Conservation (phyloP, 169 alveolate species). For the Plasmodium vinckei region DNA sequence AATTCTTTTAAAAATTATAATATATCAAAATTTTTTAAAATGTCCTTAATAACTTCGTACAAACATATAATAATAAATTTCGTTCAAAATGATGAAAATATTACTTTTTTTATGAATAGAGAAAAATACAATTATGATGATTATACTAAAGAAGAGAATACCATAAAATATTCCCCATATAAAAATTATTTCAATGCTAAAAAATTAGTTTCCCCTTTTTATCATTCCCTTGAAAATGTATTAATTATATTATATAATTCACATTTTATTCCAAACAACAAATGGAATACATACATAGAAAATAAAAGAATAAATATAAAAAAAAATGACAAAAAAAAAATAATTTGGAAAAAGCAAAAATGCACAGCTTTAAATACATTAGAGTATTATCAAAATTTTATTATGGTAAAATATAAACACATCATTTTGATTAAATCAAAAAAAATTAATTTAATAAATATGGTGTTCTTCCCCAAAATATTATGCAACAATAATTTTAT, state of each 20-base stretch:
- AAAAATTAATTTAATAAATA: neutral
- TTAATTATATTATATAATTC: no score
- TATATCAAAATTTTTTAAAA: constrained; percentile 23
- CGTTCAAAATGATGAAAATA: neutral
- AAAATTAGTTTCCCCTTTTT: no score
- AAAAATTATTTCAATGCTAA: no score
- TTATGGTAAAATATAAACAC: neutral
- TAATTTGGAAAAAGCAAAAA: no score
- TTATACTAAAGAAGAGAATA: neutral
- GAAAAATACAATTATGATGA: constrained; percentile 6
- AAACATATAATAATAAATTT: constrained; percentile 15
- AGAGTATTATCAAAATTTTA: neutral
- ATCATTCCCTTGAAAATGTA: no score
- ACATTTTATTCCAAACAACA: no score
- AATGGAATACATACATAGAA: no score
- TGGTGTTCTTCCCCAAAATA: neutral
- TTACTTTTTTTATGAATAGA: neutral
- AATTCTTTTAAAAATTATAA: constrained; percentile 14
- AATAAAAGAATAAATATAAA: no score
- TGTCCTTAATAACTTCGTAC: constrained; percentile 6
- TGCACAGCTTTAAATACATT: no score
- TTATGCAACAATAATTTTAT: constrained; percentile 8
- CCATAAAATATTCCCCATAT: no score
- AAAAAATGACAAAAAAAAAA: no score
- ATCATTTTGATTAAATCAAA: neutral